phyloP scores from a whole-genome alignment of 805 yeast species.

The Huiozyma sinensis region DNA sequence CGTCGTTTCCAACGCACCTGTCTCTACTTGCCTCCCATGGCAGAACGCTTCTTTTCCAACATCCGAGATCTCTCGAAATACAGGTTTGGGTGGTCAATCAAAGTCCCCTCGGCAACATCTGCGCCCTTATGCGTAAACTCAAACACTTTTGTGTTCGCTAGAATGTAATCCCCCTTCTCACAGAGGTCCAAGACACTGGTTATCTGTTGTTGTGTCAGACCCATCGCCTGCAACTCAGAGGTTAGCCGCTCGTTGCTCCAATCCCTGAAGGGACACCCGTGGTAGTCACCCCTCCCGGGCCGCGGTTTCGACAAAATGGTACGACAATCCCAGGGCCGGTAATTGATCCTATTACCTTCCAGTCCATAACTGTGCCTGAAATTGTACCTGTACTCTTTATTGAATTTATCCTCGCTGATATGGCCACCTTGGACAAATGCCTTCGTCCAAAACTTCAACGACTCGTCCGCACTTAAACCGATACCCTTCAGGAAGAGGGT shows the following conservation, averaged over 20 bases:
- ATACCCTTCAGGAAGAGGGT: slow-evolving; percentile 79
- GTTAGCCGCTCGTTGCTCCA: slow-evolving; percentile 54
- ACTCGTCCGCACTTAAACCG: slow-evolving; percentile 81
- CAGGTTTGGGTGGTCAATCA: slow-evolving; percentile 76
- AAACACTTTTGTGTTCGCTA: slow-evolving; percentile 84
- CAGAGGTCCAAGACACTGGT: slow-evolving; percentile 58
- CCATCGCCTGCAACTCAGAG: slow-evolving; percentile 44
- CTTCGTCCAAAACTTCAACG: slow-evolving; percentile 71
- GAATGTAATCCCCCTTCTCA: slow-evolving; percentile 58
- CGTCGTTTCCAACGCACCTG: not conserved
- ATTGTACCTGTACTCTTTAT: slow-evolving; percentile 81
- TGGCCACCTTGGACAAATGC: slow-evolving; percentile 45
- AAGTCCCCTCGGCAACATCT: slow-evolving; percentile 29
- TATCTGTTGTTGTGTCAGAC: slow-evolving; percentile 36
- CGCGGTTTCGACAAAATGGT: slow-evolving; percentile 63
- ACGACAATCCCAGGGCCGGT: slow-evolving; percentile 77
- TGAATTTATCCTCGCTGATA: slow-evolving; percentile 61
- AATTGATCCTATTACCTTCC: slow-evolving; percentile 81
- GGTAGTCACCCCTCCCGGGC: slow-evolving; percentile 58
- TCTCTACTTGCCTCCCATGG: not conserved
- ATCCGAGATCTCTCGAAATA: slow-evolving; percentile 72
- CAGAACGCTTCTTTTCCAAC: slow-evolving; percentile 30
- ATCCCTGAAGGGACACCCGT: slow-evolving; percentile 91
- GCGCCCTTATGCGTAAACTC: slow-evolving; percentile 42
- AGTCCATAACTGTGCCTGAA: slow-evolving; percentile 84